Base-by-base conservation (phyloP, 1,284 basidiomycete species). In the Porphyrellus sp. region DNA sequence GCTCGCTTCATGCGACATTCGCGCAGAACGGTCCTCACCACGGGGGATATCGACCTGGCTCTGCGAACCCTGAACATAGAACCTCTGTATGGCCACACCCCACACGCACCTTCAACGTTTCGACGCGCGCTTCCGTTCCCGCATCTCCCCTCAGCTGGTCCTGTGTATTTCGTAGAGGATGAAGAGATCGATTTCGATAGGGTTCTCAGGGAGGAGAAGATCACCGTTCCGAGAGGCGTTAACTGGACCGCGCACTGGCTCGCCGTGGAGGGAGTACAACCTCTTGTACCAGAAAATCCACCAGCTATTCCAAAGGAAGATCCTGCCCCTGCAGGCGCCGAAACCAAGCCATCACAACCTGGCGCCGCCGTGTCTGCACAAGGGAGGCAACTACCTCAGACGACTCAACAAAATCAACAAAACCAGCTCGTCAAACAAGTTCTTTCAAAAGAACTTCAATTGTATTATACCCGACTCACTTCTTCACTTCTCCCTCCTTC, bases 131-230 rank as follows among this genome's bases (percentile, higher is more conserved):
- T 83, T 21, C 85, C 86, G 5, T 86, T 82, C 55, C 80, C 86
- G 0, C 77, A 83, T 49, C 67, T 78, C 16, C 75, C 79, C 2
- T 68, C 79, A 34, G 77, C 81, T 11, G 80, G 85, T 27, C 72
- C 90, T 27, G 83, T 99, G 5, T 98, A 94, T 74, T 93, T 93
- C 63, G 83, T 97, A 15, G 92, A 97, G 59, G 96, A 99, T 65
- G 93, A 98, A 62, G 96, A 99, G 72, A 91, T 99, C 53, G 96
- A 99, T 72, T 94, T 99, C 65, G 92, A 95, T 65, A 89, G 86
- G 46, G 85, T 93, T 8, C 73, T 96, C 28, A 82, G 88, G 47
- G 89, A 91, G 62, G 89, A 92, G 66, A 87, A 92, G 67, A 83
- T 92, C 27, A 77, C 81, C 0, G 70, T 92, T 12, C 89, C 91